These are phyloP conservation scores for Cyberlindnera suaveolens DNA, from an alignment of 805 yeast genomes.

Conservation along the genomic window DNA sequence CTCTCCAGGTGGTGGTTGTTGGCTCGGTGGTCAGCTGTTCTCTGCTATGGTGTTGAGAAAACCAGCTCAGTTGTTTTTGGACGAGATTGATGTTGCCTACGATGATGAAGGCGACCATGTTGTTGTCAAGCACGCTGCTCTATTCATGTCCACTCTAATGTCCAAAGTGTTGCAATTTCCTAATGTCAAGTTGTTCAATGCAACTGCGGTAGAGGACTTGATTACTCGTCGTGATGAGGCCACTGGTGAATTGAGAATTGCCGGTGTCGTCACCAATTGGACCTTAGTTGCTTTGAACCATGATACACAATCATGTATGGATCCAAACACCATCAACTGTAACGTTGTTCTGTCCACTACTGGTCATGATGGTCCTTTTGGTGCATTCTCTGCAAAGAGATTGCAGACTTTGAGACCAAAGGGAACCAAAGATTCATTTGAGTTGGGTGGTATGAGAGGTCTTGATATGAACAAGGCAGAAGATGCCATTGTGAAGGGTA, in stretches of 20 bases:
- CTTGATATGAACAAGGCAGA: conserved; percentile 75
- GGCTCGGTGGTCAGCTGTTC: conserved; percentile 73
- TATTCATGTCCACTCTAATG: conserved; percentile 64
- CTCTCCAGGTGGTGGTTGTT: conserved; percentile 78
- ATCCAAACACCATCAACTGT: conserved; percentile 20
- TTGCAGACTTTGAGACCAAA: conserved; percentile 25
- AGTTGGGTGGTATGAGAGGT: conserved; percentile 59
- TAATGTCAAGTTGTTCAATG: conserved; percentile 59
- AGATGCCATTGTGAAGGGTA: conserved; percentile 29
- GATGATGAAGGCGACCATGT: too few species aligned
- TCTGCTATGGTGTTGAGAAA: conserved; percentile 29
- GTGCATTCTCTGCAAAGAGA: conserved; percentile 74
- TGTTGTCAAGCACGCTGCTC: conserved; percentile 41
- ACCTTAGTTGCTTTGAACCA: conserved; percentile 72
- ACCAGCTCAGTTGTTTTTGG: too few species aligned
- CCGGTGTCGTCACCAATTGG: conserved; percentile 84
- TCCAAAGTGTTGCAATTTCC: conserved; percentile 67
- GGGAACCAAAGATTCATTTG: background rate
- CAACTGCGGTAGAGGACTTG: conserved; percentile 70
- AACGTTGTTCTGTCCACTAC: conserved; percentile 60
- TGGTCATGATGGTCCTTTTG: conserved; percentile 82
- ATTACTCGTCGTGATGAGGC: conserved; percentile 55
- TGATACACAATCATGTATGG: conserved; percentile 58
- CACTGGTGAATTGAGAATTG: conserved; percentile 55
- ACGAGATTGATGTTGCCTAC: too few species aligned